These are phyloP conservation scores for Phialophora chinensis DNA, from an alignment of 2,329 filamentous ascomycete genomes.

Conservation along the genomic window DNA sequence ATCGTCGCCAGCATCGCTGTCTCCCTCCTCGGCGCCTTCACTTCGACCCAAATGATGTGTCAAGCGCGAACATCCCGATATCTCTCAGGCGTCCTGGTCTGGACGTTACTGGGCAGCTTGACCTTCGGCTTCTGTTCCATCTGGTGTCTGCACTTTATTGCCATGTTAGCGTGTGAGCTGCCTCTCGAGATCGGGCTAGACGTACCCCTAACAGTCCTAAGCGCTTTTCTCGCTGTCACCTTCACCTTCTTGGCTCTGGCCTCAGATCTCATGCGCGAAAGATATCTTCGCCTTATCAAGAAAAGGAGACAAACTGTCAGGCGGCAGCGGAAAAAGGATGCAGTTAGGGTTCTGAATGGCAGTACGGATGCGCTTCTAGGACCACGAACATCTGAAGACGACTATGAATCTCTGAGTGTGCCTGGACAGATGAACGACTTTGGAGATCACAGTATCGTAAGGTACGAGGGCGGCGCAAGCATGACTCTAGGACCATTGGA, in stretches of 20 bases:
- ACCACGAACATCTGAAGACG: neutral
- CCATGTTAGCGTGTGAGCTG: constrained; percentile 45
- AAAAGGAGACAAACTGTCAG: constrained; percentile 17
- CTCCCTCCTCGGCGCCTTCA: constrained; percentile 44
- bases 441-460: neutral
- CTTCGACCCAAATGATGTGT: constrained; percentile 45
- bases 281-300: constrained; percentile 32
- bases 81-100: constrained; percentile 42
- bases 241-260: constrained; percentile 40
- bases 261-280: constrained; percentile 42
- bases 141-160: constrained; percentile 45
- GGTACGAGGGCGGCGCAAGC: neutral
- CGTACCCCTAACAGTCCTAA: constrained; percentile 41
- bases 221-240: constrained; percentile 35
- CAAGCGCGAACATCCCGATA: constrained; percentile 43
- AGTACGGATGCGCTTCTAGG: constrained; percentile 32
- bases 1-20: constrained; percentile 44
- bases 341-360: constrained; percentile 10
- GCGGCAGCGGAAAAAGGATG: constrained; percentile 14
- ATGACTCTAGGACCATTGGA: constrained; percentile 30
- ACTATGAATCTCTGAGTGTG: constrained; percentile 1
- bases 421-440: neutral
- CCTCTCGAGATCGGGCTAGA: constrained; percentile 43
- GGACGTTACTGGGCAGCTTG: constrained; percentile 42
- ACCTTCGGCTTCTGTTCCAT: constrained; percentile 46